Evolutionary conservation across 192 early-diverging fungal species (phyloP).

Genomic region (Podila horticola): DNA sequence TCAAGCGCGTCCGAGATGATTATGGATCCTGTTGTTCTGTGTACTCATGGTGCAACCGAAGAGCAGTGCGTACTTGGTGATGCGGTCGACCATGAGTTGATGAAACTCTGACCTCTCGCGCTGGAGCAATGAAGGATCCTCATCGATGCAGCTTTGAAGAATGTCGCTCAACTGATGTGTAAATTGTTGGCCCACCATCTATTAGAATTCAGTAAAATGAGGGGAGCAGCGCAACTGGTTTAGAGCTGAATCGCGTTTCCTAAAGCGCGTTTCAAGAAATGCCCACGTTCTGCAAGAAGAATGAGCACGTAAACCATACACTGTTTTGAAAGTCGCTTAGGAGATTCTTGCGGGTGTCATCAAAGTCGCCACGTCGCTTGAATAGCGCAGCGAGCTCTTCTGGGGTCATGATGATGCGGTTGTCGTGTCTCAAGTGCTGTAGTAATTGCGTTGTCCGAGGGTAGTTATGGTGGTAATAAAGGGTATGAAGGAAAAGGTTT

Average conservation of each 20-base stretch:
- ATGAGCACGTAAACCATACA: slow-evolving; percentile 11
- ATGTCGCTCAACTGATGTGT: slow-evolving; percentile 36
- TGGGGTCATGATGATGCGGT: slow-evolving; percentile 21
- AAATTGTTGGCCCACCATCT: slow-evolving; percentile 44
- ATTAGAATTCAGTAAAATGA: not conserved
- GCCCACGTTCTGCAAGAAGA: not conserved
- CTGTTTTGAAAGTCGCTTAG: slow-evolving; percentile 47
- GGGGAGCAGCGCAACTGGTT: too few species aligned
- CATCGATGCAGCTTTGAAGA: slow-evolving; percentile 37
- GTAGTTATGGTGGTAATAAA: too few species aligned
- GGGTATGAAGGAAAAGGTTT: too few species aligned
- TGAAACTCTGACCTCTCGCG: slow-evolving; percentile 50
- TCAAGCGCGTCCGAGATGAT: not conserved
- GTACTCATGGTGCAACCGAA: too few species aligned
- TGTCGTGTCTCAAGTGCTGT: not conserved
- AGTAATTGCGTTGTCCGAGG: too few species aligned
- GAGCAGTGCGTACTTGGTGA: slow-evolving; percentile 27
- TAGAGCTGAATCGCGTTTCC: too few species aligned
- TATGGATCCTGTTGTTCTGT: too few species aligned
- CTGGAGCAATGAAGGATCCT: slow-evolving; percentile 36
- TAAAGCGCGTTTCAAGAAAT: not conserved
- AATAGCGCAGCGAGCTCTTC: slow-evolving; percentile 47
- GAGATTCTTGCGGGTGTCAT: slow-evolving; percentile 36
- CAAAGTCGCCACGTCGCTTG: slow-evolving; percentile 49
- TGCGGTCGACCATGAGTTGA: slow-evolving; percentile 46